Base-by-base conservation (phyloP, 2,329 filamentous ascomycete species). In the Fusarium verrucosum region DNA sequence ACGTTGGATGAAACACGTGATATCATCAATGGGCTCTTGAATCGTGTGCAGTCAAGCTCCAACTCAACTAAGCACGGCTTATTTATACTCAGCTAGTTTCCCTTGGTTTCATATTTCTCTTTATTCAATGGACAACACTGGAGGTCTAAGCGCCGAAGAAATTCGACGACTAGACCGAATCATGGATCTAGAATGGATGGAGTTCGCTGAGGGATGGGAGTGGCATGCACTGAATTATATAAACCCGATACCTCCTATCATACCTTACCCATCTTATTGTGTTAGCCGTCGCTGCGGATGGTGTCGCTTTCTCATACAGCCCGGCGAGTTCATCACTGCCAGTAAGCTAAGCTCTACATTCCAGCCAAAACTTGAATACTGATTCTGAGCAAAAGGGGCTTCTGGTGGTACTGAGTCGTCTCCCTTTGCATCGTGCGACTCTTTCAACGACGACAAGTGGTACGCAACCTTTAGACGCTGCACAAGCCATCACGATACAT, bases 251-350 rank as follows among this genome's bases (percentile, higher is more conserved):
- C 43, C 42, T 37, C 50, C 58, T 23, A 30, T 41, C 14, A 25
- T 53, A 17, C 46, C 51, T 22, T 59, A 47, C 13, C 59, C 53
- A 7, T 61, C 56, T 49, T 61, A 55, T 17, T 65, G 62, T 36
- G 52, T 65, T 19, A 57, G 52, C 9, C 58, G 43, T 23, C 36
- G 58, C 30, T 66, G 62, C 35, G 50, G 62, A 51, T 53, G 63
- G 45, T 66, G 62, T 20, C 62, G 62, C 8, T 63, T 66, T n/a
- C 7, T 44, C 13, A 63, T 66, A n/a, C 37, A 47, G 17, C 10
- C 36, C 2, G 58, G 37, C 11, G 57, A 62, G 7, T 11, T 46
- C 22, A 35, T 66, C 8, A 62, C 50, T 22, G 58, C 58, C 2
- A 46, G 62, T 54, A 36, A 40, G 41, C 14, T 54, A 36, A 40